Percentiles rank a stretch among this genome's conserved stretches.
phyloP scores from a whole-genome alignment of 83 land plant genomes.

The Diphasiastrum complanatum region DNA sequence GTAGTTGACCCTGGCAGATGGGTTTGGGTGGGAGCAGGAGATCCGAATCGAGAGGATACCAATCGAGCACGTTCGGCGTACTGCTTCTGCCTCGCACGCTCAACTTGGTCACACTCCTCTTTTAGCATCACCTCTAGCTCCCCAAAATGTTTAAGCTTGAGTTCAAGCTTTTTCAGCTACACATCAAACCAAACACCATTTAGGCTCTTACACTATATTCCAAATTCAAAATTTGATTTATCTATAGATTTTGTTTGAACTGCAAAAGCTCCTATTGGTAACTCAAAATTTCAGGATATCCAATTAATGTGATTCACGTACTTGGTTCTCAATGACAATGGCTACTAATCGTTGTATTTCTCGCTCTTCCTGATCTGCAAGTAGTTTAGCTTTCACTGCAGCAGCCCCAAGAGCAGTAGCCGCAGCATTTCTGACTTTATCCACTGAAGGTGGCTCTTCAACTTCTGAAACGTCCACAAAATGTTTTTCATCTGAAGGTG shows the following conservation, averaged over 20 bases:
- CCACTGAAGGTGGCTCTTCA: conserved; percentile 25
- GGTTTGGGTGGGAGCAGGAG: background rate
- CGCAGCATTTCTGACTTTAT: conserved; percentile 65
- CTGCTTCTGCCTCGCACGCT: conserved; percentile 54
- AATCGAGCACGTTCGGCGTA: conserved; percentile 50
- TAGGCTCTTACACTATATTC: too few relatives aligned
- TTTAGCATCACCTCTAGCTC: conserved; percentile 64
- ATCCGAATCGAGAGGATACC: conserved; percentile 26
- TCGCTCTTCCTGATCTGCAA: conserved; percentile 85
- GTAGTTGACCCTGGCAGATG: too few relatives aligned
- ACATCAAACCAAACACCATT: too few relatives aligned
- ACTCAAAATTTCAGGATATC: too few relatives aligned
- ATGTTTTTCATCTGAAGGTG: background rate
- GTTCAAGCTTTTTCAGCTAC: conserved; percentile 76
- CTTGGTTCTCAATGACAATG: conserved; percentile 76
- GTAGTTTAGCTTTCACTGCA: conserved; percentile 90
- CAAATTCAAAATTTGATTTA: too few relatives aligned
- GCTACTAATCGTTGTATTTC: conserved; percentile 64
- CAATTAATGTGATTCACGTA: conserved; percentile 19
- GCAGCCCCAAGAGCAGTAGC: conserved; percentile 73
- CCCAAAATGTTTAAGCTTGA: conserved; percentile 82
- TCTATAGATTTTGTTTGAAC: too few relatives aligned
- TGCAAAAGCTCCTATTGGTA: too few relatives aligned
- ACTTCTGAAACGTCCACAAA: background rate
- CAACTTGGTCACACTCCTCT: conserved; percentile 85